Percentiles rank a stretch among this genome's conserved stretches.
phyloP scores from a whole-genome alignment of 345 rosid species.

The Hibiscus tridactylites region DNA sequence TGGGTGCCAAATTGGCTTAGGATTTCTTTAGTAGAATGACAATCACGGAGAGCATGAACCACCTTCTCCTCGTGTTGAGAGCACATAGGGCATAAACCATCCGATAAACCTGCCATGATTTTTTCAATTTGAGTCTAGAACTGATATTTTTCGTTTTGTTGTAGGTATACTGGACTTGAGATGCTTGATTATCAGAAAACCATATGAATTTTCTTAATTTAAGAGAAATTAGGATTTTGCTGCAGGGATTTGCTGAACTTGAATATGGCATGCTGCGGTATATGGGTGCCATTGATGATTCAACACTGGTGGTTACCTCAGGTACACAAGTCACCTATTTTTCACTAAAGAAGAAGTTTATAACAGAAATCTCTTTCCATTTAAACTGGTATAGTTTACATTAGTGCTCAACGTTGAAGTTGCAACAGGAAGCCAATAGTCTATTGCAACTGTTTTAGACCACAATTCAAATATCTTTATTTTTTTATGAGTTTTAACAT shows the following conservation, averaged over 20 bases:
- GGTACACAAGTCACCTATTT: slow-evolving; percentile 20
- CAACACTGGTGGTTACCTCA: slow-evolving; percentile 67
- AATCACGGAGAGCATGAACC: too few species aligned
- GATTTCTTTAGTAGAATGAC: too few species aligned
- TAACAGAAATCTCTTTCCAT: not conserved
- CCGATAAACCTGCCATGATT: too few species aligned
- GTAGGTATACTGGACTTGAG: not conserved
- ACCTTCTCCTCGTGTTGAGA: too few species aligned
- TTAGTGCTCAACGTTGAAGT: not conserved
- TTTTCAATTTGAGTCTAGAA: not conserved
- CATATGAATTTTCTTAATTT: not conserved
- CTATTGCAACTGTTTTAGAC: not conserved
- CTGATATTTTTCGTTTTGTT: slow-evolving; percentile 3
- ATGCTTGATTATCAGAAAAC: not conserved
- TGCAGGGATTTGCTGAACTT: slow-evolving; percentile 94
- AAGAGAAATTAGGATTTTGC: slow-evolving; percentile 7
- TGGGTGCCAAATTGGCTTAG: too few species aligned
- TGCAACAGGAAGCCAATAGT: not conserved
- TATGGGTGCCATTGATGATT: slow-evolving; percentile 90
- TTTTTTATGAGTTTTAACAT: not conserved
- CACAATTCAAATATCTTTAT: not conserved
- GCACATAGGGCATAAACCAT: too few species aligned
- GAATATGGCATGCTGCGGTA: slow-evolving; percentile 87
- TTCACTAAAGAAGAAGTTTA: not conserved
- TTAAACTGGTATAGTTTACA: not conserved